These are phyloP conservation scores for Allium fistulosum DNA, from an alignment of 106 monocot species.

Conservation along the genomic window DNA sequence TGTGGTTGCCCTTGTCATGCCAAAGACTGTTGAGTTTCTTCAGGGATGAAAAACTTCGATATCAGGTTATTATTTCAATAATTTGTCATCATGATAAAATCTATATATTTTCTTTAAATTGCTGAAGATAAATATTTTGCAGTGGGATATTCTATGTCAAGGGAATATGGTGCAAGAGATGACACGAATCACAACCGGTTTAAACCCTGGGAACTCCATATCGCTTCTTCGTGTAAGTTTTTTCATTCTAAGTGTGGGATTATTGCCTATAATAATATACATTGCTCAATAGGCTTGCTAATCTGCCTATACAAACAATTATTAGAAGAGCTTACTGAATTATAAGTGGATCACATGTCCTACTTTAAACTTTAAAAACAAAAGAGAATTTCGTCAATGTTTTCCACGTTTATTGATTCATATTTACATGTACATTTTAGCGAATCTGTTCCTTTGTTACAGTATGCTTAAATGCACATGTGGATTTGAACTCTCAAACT, in stretches of 20 bases:
- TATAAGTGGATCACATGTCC: too few relatives aligned
- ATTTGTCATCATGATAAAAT: not conserved
- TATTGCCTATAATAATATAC: too few relatives aligned
- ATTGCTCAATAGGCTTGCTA: too few relatives aligned
- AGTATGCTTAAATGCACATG: too few relatives aligned
- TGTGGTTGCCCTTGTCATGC: constrained; percentile 68
- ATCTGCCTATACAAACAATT: too few relatives aligned
- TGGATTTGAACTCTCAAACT: too few relatives aligned
- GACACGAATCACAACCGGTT: constrained; percentile 31
- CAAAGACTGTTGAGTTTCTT: constrained; percentile 82
- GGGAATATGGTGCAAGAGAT: constrained; percentile 57
- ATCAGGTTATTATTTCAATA: constrained; percentile 39
- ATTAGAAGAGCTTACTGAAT: too few relatives aligned
- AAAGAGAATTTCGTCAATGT: too few relatives aligned
- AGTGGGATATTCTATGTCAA: constrained; percentile 82
- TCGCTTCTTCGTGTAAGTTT: constrained; percentile 54
- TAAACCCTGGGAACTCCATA: constrained; percentile 22
- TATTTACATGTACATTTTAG: too few relatives aligned
- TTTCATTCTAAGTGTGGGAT: not conserved
- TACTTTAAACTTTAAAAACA: too few relatives aligned
- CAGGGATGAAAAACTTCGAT: constrained; percentile 55
- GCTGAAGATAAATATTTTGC: not conserved
- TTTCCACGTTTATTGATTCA: too few relatives aligned
- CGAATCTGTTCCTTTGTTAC: too few relatives aligned
- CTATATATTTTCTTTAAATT: not conserved